Conservation (phyloP, 192 early-diverging fungal genomes). For the Rhizoclosmatium globosum region DNA sequence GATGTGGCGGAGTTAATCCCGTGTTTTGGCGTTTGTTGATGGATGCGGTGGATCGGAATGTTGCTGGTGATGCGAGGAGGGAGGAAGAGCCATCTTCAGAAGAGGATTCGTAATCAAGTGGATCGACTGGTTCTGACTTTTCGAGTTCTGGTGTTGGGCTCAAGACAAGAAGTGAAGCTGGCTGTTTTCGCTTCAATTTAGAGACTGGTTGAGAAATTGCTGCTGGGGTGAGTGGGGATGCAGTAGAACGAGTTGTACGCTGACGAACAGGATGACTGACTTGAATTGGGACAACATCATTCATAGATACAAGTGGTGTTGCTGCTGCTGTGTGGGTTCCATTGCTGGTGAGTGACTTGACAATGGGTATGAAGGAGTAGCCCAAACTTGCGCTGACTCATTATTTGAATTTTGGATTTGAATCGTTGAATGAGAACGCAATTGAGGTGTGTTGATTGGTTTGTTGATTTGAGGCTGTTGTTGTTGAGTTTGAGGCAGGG, state of each 20-base stretch:
- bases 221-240: no score
- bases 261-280: neutral
- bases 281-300: neutral
- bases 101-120: neutral
- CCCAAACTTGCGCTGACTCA: no score
- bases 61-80: neutral
- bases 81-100: neutral
- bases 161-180: neutral
- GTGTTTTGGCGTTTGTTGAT: neutral
- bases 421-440: neutral
- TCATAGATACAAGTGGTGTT: neutral
- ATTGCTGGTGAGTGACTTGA: neutral
- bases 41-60: no score
- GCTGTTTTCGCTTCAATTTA: constrained; percentile 12
- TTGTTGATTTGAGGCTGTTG: no score
- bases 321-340: neutral
- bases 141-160: constrained; percentile 19
- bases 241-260: neutral
- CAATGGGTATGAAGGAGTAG: neutral
- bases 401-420: neutral
- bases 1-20: neutral
- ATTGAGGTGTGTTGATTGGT: no score
- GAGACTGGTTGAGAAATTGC: neutral
- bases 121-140: neutral
- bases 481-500: no score